Evolutionary conservation across 1,284 basidiomycete genomes (phyloP).

Genomic region (Coniferiporia sulphurascens): DNA sequence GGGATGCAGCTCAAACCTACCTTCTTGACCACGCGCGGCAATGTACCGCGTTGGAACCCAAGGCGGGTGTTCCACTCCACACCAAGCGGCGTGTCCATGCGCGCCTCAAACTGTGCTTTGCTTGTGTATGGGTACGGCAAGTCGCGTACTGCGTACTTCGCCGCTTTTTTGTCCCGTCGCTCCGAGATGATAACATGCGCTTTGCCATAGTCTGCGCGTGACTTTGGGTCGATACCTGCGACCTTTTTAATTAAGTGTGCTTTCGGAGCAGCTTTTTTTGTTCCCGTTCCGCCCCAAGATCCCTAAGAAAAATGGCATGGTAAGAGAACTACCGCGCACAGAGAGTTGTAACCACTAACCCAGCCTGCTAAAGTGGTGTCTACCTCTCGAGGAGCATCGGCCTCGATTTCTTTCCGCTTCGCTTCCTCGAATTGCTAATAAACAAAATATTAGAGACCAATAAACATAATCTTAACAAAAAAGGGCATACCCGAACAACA

Average conservation of each 20-base stretch:
- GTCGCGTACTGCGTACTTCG: conserved; percentile 84
- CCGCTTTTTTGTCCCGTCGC: conserved; percentile 88
- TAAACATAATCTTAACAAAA: neutral
- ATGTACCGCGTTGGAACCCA: conserved; percentile 80
- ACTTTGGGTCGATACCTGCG: conserved; percentile 71
- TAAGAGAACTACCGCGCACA: neutral
- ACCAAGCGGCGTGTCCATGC: conserved; percentile 78
- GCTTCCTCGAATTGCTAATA: conserved; percentile 78
- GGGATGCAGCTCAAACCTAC: conserved; percentile 33
- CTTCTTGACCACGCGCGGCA: conserved; percentile 86
- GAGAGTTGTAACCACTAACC: conserved; percentile 48
- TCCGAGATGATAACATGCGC: conserved; percentile 93
- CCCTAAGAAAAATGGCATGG: conserved; percentile 49
- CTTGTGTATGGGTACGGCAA: conserved; percentile 93
- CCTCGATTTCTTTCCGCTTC: conserved; percentile 74
- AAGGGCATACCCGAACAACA: conserved; percentile 69
- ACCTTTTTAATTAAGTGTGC: conserved; percentile 72
- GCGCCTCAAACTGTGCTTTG: conserved; percentile 83
- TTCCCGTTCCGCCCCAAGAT: conserved; percentile 84
- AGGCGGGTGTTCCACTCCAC: conserved; percentile 91
- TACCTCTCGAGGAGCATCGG: conserved; percentile 80
- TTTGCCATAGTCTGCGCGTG: conserved; percentile 82
- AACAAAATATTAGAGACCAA: neutral
- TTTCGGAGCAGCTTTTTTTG: conserved; percentile 52
- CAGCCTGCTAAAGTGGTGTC: conserved; percentile 94